phyloP scores from a whole-genome alignment of 2,329 filamentous ascomycete species.

The Diaporthe helianthi region DNA sequence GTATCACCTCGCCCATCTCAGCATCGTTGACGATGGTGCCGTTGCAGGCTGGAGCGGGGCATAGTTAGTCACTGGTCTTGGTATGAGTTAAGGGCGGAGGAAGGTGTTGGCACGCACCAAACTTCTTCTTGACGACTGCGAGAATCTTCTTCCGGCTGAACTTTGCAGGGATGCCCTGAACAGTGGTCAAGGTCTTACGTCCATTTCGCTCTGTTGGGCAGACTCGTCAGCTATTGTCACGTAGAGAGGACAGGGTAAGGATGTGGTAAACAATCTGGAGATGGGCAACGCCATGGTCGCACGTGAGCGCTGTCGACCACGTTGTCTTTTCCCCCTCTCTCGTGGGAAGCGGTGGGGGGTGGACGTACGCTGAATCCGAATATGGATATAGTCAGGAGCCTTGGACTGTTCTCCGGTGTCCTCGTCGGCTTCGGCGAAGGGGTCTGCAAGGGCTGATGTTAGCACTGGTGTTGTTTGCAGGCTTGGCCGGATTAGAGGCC shows the following conservation, averaged over 20 bases:
- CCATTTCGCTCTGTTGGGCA: slow-evolving; percentile 91
- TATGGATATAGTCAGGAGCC: slow-evolving; percentile 98
- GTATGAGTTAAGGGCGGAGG: slow-evolving; percentile 11
- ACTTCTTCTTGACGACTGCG: slow-evolving; percentile 99
- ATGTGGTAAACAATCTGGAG: neutral
- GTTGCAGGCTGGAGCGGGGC: slow-evolving; percentile 81
- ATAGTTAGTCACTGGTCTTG: slow-evolving; percentile 37
- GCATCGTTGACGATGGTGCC: slow-evolving; percentile 96
- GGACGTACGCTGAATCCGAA: slow-evolving; percentile 95
- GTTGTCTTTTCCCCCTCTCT: neutral
- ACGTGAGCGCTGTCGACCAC: slow-evolving; percentile 10
- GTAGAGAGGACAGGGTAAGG: neutral
- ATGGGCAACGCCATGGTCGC: neutral
- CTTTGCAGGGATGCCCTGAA: slow-evolving; percentile 98
- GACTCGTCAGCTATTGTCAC: slow-evolving; percentile 15
- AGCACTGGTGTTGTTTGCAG: slow-evolving; percentile 18
- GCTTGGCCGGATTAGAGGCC: neutral
- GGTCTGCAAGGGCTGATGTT: slow-evolving; percentile 68
- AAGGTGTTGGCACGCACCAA: slow-evolving; percentile 66
- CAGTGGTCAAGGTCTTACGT: slow-evolving; percentile 99
- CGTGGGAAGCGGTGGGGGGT: neutral
- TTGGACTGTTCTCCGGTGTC: slow-evolving; percentile 95
- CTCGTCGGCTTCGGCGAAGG: slow-evolving; percentile 99
- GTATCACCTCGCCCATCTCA: slow-evolving; percentile 99
- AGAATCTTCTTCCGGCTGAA: slow-evolving; percentile 99